Evolutionary conservation across 306 rosid species (phyloP).

Genomic region (Begonia peltatifolia): DNA sequence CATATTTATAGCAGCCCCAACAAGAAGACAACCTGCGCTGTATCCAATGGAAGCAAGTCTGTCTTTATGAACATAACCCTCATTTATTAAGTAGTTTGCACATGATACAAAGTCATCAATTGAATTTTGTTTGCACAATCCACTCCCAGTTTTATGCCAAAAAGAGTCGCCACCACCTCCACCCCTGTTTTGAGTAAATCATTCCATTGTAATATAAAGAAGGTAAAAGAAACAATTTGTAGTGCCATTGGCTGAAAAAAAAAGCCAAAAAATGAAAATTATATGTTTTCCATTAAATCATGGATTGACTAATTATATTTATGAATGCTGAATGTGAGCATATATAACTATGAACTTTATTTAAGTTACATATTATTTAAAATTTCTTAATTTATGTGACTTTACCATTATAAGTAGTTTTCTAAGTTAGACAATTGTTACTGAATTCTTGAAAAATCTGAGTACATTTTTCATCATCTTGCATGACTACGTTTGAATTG

Average conservation of each 20-base stretch:
- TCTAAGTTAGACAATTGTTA: no score
- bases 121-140: conserved; percentile 55
- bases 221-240: not conserved
- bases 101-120: conserved; percentile 66
- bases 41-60: conserved; percentile 59
- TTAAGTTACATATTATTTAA: no score
- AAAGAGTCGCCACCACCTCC: conserved; percentile 53
- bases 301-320: no score
- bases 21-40: conserved; percentile 85
- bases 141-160: conserved; percentile 76
- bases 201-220: not conserved
- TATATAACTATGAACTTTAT: no score
- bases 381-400: no score
- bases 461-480: no score
- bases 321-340: no score
- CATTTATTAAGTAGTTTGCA: conserved; percentile 50
- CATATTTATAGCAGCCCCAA: conserved; percentile 71
- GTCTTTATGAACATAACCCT: conserved; percentile 46
- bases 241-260: not conserved
- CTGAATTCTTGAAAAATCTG: no score
- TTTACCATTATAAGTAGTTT: no score
- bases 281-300: no score
- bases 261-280: no score
- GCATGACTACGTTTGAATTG: no score
- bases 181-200: conserved; percentile 34